Evolutionary conservation across 2,329 filamentous ascomycete species (phyloP), one percentile per base, ranked within the genome.

Genomic region (Exophiala sp.): DNA sequence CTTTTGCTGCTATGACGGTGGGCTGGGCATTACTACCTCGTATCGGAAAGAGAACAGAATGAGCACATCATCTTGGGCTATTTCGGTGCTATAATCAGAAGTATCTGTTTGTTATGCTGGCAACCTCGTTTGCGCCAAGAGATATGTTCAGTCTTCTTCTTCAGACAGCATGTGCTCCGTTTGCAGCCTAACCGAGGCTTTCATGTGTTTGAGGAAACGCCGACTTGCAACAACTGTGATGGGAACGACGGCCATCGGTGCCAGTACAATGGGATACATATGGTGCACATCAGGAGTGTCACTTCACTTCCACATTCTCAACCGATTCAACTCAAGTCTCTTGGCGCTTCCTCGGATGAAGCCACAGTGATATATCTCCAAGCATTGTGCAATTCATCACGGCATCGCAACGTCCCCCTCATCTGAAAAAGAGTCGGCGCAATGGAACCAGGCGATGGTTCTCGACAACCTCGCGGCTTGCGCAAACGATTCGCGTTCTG

Each of bases 1-100:
- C 81, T 52, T 83, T 79, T 67, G 75, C 68, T 1, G 67, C 74
- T 7, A 84, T 84, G 81, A 61, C 77, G 29, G 69, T 65, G 10
- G 76, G 75, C 54, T 84, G 80, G 80, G 65, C 72, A 12, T 66
- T 69, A 3, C 63, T 84, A 64, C 80, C 81, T 1, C 74, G 67
- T 59, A 69, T 76, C 43, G 68, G 66, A 50, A 81, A 81, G 71
- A 71, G 75, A 64, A 71, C 67, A 5, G 77, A 80, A 55, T 80
- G 68, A 63, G 20, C 40, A 32, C 29, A 5, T 29, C 24, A 3
- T 8, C 24, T 29, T 29, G 24, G 7, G 7, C 7, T 29, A 8
- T 29, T 29, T 29, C 7, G 24, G 24, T 29, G 2, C 24, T 2
- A 29, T 1, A 8, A 29, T 5, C 24, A 2, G 24, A 29, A 8